Conservation (phyloP, 495 filamentous ascomycete genomes). For the Lophiostoma macrostomum region DNA sequence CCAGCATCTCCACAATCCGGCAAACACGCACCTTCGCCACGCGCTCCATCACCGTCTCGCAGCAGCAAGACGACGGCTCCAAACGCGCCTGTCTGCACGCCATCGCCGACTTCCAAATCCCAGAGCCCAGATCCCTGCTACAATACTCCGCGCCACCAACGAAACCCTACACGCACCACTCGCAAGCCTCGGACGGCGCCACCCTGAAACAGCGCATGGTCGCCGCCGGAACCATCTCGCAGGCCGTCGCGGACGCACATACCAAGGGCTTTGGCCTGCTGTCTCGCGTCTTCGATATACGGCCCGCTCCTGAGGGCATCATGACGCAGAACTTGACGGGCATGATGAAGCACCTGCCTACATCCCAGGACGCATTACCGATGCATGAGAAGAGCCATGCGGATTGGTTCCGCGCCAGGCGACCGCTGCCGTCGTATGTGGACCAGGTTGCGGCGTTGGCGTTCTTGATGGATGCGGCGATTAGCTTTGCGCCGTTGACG, state of each 20-base stretch:
- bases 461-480: slow-evolving; percentile 27
- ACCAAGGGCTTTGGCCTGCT: slow-evolving; percentile 3
- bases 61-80: slow-evolving; percentile 10
- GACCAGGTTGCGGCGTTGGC: slow-evolving; percentile 15
- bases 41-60: slow-evolving; percentile 24
- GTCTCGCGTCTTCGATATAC: slow-evolving; percentile 6
- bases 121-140: slow-evolving; percentile 9
- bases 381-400: slow-evolving; percentile 17
- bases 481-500: slow-evolving; percentile 15
- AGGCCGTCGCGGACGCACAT: slow-evolving; percentile 4
- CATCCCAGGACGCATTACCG: slow-evolving; percentile 28
- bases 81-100: slow-evolving; percentile 13
- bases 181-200: background rate
- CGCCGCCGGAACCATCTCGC: slow-evolving; percentile 4
- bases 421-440: background rate
- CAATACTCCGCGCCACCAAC: slow-evolving; percentile 21
- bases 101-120: slow-evolving; percentile 31
- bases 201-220: background rate
- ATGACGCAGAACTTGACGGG: slow-evolving; percentile 21
- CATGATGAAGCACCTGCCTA: slow-evolving; percentile 16
- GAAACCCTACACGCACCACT: slow-evolving; percentile 4
- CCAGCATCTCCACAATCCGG: slow-evolving; percentile 13
- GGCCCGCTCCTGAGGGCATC: slow-evolving; percentile 25
- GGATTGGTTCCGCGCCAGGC: slow-evolving; percentile 16
- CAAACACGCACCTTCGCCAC: slow-evolving; percentile 33